Percentiles rank a stretch among this genome's conserved stretches.
phyloP scores from a whole-genome alignment of 345 rosid species.

The Dimocarpus longan region DNA sequence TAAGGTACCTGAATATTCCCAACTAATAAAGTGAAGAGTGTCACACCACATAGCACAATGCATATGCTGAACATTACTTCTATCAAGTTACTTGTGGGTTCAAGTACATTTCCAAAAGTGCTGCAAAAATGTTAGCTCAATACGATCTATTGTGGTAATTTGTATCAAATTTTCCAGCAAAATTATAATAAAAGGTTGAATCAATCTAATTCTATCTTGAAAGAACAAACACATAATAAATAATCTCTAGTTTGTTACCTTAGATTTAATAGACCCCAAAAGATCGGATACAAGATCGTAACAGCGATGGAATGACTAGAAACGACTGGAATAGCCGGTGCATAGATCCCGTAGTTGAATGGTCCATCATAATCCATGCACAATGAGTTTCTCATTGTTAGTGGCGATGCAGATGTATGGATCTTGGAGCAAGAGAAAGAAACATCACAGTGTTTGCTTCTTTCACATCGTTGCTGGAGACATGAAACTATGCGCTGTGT shows the following conservation, averaged over 20 bases:
- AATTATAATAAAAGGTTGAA: too few species aligned
- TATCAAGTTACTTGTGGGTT: slow-evolving; percentile 76
- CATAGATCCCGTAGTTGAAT: slow-evolving; percentile 69
- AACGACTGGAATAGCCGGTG: slow-evolving; percentile 79
- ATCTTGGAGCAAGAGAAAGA: slow-evolving; percentile 62
- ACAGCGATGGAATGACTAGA: slow-evolving; percentile 81
- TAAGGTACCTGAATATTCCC: slow-evolving; percentile 81
- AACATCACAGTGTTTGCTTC: slow-evolving; percentile 45
- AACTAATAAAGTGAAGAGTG: slow-evolving; percentile 79
- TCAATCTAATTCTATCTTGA: too few species aligned
- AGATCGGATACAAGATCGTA: slow-evolving; percentile 82
- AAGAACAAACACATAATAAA: too few species aligned
- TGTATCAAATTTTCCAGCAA: background rate
- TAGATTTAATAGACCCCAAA: slow-evolving; percentile 92
- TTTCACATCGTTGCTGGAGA: slow-evolving; percentile 64
- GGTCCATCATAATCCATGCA: slow-evolving; percentile 76
- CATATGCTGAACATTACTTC: slow-evolving; percentile 80
- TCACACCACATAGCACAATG: slow-evolving; percentile 72
- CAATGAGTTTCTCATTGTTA: slow-evolving; percentile 42
- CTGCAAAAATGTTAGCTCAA: slow-evolving; percentile 40
- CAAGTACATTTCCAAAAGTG: slow-evolving; percentile 80
- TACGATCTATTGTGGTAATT: background rate
- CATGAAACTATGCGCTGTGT: slow-evolving; percentile 81
- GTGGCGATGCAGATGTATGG: slow-evolving; percentile 19
- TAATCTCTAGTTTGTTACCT: slow-evolving; percentile 43